A percentile compares a stretch with the other conserved stretches of the same genome.
Conservation (phyloP, 2,329 filamentous ascomycete genomes). For the Biscogniauxia sp. region DNA sequence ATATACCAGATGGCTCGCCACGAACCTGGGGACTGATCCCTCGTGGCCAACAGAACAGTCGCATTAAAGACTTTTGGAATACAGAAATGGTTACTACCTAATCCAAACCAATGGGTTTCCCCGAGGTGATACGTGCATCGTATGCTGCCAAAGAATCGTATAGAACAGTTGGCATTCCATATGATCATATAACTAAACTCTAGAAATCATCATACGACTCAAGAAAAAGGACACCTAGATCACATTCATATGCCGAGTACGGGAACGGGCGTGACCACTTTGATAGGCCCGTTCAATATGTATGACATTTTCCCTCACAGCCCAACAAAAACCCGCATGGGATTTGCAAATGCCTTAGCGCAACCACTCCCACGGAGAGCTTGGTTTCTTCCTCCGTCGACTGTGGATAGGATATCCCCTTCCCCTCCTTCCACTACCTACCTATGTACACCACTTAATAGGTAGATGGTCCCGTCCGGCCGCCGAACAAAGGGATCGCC, state of each 20-base stretch:
- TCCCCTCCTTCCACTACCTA: background rate
- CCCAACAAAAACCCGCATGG: background rate
- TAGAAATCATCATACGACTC: background rate
- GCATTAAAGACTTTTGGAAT: background rate
- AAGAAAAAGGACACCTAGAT: background rate
- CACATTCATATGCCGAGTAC: background rate
- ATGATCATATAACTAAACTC: background rate
- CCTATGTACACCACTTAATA: too few species aligned
- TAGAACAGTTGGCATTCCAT: background rate
- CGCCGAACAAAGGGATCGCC: background rate
- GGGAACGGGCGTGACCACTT: background rate
- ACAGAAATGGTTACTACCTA: background rate
- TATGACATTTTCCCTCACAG: background rate
- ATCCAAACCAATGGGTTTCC: background rate
- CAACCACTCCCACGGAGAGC: background rate
- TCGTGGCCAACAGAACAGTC: background rate
- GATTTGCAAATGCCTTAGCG: background rate
- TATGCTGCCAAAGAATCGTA: background rate
- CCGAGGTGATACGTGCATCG: background rate
- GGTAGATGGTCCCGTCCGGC: background rate
- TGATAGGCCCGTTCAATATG: background rate
- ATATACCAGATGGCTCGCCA: background rate
- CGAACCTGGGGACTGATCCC: background rate
- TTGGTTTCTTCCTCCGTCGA: background rate
- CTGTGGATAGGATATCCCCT: background rate